Percentiles rank a stretch among this genome's conserved stretches.
Evolutionary conservation across 2,329 filamentous ascomycete genomes (phyloP).

Genomic region (Verticillium isaacii): DNA sequence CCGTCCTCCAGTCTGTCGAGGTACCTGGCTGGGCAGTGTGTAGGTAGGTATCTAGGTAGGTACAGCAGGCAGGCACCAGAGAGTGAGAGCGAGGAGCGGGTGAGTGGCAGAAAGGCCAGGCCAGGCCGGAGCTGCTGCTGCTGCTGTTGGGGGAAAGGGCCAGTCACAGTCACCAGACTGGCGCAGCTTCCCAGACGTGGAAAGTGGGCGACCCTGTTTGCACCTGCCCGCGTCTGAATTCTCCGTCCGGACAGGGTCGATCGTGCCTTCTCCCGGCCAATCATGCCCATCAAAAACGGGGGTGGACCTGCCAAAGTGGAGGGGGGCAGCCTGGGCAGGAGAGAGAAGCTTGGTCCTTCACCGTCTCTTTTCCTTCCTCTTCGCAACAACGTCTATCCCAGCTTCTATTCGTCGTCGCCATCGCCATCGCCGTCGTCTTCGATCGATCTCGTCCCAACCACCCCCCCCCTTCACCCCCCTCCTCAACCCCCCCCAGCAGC

Average conservation of each 20-base stretch:
- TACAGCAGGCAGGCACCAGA: not conserved
- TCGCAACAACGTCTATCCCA: not conserved
- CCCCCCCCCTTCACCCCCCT: not conserved
- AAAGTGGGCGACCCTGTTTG: not conserved
- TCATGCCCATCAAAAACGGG: not conserved
- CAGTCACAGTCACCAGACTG: too few relatives aligned
- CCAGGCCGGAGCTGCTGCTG: too few relatives aligned
- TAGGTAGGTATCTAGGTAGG: not conserved
- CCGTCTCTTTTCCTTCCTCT: not conserved
- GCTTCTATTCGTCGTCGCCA: constrained; percentile 1
- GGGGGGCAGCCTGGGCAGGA: not conserved
- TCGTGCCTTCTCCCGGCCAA: not conserved
- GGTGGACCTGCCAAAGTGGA: not conserved
- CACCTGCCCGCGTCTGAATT: not conserved
- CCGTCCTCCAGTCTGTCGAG: too few relatives aligned
- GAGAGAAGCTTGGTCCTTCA: not conserved
- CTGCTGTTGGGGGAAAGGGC: too few relatives aligned
- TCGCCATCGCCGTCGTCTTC: not conserved
- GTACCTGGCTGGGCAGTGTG: too few relatives aligned
- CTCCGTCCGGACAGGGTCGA: not conserved
- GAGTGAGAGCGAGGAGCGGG: not conserved
- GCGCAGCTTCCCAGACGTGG: too few relatives aligned
- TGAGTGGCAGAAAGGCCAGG: not conserved
- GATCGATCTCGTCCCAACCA: not conserved
- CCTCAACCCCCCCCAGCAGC: not conserved